A percentile compares a stretch with the other conserved stretches of the same genome.
phyloP scores from a whole-genome alignment of 805 yeast species.

The Tetrapisispora iriomotensis region DNA sequence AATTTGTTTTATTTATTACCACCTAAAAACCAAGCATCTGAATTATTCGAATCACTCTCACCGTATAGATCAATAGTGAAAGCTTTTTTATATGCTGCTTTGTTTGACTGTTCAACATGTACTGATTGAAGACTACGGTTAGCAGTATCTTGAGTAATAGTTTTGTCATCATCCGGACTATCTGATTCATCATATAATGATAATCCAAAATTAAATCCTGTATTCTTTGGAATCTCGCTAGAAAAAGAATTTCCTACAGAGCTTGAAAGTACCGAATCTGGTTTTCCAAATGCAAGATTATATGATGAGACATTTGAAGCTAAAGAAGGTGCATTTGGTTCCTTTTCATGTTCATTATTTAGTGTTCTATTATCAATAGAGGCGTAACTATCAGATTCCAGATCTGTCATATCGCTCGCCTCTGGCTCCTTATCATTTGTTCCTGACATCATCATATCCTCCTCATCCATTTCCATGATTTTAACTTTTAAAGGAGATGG shows the following conservation, averaged over 20 bases:
- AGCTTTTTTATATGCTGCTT: constrained; percentile 20
- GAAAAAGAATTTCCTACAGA: background rate
- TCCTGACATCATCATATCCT: constrained; percentile 26
- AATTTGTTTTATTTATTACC: constrained; percentile 14
- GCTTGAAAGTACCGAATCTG: too few species aligned
- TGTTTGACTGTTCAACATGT: background rate
- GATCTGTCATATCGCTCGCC: background rate
- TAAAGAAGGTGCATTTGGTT: background rate
- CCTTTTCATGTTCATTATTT: background rate
- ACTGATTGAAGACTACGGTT: background rate
- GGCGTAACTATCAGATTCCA: too few species aligned
- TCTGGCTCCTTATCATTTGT: background rate
- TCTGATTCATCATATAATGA: constrained; percentile 1
- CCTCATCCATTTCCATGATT: constrained; percentile 18
- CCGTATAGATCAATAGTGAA: constrained; percentile 26
- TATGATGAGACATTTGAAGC: background rate
- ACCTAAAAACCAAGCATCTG: constrained; percentile 26
- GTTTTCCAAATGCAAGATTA: background rate
- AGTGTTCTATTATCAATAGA: too few species aligned
- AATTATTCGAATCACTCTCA: constrained; percentile 14
- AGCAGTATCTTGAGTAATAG: background rate
- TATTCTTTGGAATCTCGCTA: background rate
- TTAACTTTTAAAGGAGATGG: background rate
- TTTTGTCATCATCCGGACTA: background rate
- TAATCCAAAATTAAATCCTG: constrained; percentile 1